Conservation (phyloP, 805 yeast species). For the Huiozyma sinensis region DNA sequence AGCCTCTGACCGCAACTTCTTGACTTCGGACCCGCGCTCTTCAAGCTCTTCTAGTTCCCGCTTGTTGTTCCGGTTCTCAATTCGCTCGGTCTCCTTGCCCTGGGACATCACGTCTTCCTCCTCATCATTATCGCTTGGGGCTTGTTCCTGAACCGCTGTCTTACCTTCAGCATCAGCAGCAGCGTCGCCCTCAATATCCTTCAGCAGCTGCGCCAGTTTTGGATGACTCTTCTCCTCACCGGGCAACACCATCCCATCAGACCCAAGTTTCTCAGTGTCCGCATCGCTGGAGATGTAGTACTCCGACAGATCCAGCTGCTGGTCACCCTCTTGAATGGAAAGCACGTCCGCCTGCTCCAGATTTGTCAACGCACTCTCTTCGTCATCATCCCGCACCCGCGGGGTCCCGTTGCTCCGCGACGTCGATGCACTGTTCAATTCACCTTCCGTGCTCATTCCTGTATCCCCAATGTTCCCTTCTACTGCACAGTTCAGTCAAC, state of each 20-base stretch:
- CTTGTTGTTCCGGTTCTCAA: slow-evolving; percentile 11
- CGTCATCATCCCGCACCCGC: slow-evolving; percentile 6
- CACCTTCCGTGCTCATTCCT: too few relatives aligned
- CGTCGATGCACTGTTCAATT: too few relatives aligned
- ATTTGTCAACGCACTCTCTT: slow-evolving; percentile 20
- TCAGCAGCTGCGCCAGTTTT: slow-evolving; percentile 13
- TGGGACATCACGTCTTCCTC: slow-evolving; percentile 5
- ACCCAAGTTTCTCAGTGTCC: slow-evolving; percentile 80
- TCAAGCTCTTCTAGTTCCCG: slow-evolving; percentile 2
- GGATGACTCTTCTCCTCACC: slow-evolving; percentile 11
- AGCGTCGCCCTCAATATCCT: slow-evolving; percentile 2
- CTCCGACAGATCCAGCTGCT: slow-evolving; percentile 36
- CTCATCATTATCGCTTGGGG: slow-evolving; percentile 1
- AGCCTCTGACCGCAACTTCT: slow-evolving; percentile 5
- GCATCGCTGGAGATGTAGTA: slow-evolving; percentile 53
- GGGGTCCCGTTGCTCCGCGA: neutral
- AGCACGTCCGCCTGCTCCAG: slow-evolving; percentile 9
- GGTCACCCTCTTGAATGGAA: neutral
- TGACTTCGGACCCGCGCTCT: too few relatives aligned
- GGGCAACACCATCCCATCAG: slow-evolving; percentile 15
- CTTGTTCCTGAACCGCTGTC: slow-evolving; percentile 6
- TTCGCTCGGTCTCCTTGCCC: slow-evolving; percentile 17
- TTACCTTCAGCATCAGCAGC: slow-evolving; percentile 6
- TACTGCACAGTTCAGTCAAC: too few relatives aligned
- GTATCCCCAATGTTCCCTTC: too few relatives aligned